Percentiles rank a stretch among this genome's conserved stretches.
Conservation (phyloP, 176 grass and related monocot genomes). For the Rhynchospora breviuscula region DNA sequence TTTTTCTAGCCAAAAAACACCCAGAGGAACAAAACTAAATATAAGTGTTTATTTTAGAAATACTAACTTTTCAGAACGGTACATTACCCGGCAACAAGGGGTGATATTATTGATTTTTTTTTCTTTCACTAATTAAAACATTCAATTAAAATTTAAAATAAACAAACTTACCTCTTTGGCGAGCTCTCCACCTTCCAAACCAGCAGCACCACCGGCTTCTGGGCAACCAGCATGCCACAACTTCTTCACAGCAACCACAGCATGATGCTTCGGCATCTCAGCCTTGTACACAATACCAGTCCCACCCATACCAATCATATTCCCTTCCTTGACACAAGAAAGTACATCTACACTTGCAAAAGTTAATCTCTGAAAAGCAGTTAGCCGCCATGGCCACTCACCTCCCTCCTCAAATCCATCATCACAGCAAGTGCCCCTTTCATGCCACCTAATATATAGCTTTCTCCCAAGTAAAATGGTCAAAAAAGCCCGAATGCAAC, state of each 20-base stretch:
- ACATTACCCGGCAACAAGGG: no score
- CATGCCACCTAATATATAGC: slow-evolving; percentile 57
- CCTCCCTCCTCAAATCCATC: slow-evolving; percentile 29
- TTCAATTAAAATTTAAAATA: neutral
- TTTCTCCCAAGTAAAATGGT: slow-evolving; percentile 40
- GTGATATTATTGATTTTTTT: neutral
- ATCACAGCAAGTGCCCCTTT: slow-evolving; percentile 61
- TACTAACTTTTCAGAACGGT: no score
- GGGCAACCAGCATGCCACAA: slow-evolving; percentile 59
- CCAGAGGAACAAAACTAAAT: neutral
- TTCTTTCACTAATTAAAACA: neutral
- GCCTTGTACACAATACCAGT: slow-evolving; percentile 83
- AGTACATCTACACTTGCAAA: slow-evolving; percentile 89
- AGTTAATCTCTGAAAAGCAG: slow-evolving; percentile 74
- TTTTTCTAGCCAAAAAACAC: neutral
- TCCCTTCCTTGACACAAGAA: slow-evolving; percentile 80
- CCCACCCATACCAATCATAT: slow-evolving; percentile 91
- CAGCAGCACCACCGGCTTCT: slow-evolving; percentile 22
- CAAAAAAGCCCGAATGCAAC: slow-evolving; percentile 25
- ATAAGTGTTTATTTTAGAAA: neutral
- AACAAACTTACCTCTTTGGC: slow-evolving; percentile 39
- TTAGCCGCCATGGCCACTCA: slow-evolving; percentile 87
- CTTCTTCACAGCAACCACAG: slow-evolving; percentile 82
- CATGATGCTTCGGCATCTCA: slow-evolving; percentile 67
- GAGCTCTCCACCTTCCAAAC: slow-evolving; percentile 48